Percentiles rank a stretch among this genome's conserved stretches.
Conservation (phyloP, 768 basidiomycete genomes). For the Panaeolus cyanescens region DNA sequence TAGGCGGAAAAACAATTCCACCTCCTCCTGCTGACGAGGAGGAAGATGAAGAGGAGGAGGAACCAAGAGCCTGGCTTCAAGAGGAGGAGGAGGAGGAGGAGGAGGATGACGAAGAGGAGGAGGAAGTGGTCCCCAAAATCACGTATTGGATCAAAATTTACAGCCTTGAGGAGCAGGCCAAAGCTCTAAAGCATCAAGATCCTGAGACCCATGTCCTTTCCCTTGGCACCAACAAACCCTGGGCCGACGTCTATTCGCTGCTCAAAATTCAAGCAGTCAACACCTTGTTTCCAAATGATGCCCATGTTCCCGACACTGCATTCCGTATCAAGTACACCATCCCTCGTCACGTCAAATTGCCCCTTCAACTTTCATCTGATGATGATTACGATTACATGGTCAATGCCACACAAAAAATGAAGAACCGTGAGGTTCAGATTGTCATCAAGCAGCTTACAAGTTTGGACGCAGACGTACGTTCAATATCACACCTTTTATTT, state of each 20-base stretch:
- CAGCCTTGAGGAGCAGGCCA: not conserved
- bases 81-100: no score
- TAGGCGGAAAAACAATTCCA: no score
- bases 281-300: not conserved
- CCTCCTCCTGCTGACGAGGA: no score
- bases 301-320: slow-evolving; percentile 2
- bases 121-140: no score
- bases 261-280: not conserved
- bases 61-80: no score
- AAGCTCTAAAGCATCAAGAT: not conserved
- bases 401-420: slow-evolving; percentile 2
- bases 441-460: not conserved
- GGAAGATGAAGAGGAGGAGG: no score
- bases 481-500: not conserved
- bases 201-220: not conserved
- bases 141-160: no score
- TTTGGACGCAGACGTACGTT: no score
- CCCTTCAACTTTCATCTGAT: not conserved
- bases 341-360: not conserved
- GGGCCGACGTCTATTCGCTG: not conserved
- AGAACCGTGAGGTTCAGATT: slow-evolving; percentile 1
- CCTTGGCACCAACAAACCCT: not conserved
- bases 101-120: no score
- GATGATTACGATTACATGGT: slow-evolving; percentile 10
- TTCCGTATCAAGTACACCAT: slow-evolving; percentile 10